Evolutionary conservation across 2,329 filamentous ascomycete genomes (phyloP), one percentile per base, ranked within the genome.

Genomic region (Dactylonectria macrodidyma): DNA sequence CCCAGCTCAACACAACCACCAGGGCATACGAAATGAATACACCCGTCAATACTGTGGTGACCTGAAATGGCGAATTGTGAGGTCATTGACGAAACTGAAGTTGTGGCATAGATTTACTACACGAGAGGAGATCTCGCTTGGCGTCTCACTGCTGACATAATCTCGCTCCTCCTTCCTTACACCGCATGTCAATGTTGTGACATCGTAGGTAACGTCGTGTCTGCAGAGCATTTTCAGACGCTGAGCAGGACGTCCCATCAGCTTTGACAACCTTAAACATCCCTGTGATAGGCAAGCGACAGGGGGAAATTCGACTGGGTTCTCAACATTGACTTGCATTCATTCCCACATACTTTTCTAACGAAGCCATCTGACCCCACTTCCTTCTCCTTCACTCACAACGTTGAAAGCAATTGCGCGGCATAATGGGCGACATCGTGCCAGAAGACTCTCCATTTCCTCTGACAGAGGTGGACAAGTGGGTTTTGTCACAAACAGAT

Each of bases 401-500:
- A 51, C 36, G 16, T 41, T 16, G n/a, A 16, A 9, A 59, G 59
- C 48, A 59, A 44, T 50, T 30, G 26, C 38, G 50, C 59, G 65
- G 24, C 66, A 77, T 58, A 9, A 87, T 87, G 85, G 82, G 82
- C 22, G 80, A 85, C 63, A 65, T 76, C 44, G 60, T 73, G 22
- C 72, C 66, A 3, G 81, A 81, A 58, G 84, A 88, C 46, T 69
- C 84, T 7, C 85, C 88, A 1, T 91, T 91, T 69, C 87, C 87
- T n/a, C 78, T 91, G 68, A 90, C 88, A 0, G 88, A 88, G 2
- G 80, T 84, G 47, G 89, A 91, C 77, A 87, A 81, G 77, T 87
- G 84, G 85, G 83, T 90, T 41, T 80, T 91, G 16, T 88, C 88
- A 34, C 84, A 87, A 71, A 89, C 89, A 1, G 94, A 98, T 76